These are phyloP conservation scores for Mangifera indica DNA, from an alignment of 345 rosid species.

Conservation along the genomic window DNA sequence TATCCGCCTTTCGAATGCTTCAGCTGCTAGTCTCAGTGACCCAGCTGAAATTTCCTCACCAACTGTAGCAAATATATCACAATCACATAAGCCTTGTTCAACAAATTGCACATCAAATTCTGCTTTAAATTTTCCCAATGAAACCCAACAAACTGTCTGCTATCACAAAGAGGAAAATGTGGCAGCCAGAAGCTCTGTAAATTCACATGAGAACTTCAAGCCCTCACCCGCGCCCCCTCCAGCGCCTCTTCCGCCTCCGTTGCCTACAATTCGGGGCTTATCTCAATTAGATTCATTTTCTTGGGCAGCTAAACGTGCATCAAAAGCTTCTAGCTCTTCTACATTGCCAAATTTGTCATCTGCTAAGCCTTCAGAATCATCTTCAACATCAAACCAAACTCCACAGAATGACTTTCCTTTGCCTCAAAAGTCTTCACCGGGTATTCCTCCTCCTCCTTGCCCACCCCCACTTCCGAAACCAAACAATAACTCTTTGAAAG, in stretches of 20 bases:
- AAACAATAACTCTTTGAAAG: slow-evolving; percentile 32
- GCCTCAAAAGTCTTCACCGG: slow-evolving; percentile 28
- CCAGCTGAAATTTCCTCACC: slow-evolving; percentile 33
- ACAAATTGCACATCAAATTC: slow-evolving; percentile 5
- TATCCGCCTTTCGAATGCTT: slow-evolving; percentile 61
- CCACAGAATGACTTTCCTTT: slow-evolving; percentile 18
- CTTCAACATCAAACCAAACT: slow-evolving; percentile 27
- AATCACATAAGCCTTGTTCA: slow-evolving; percentile 25
- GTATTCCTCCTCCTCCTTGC: slow-evolving; percentile 58
- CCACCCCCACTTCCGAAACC: slow-evolving; percentile 55
- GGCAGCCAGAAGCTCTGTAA: slow-evolving; percentile 13
- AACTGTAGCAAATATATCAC: slow-evolving; percentile 21
- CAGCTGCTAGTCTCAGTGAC: slow-evolving; percentile 44
- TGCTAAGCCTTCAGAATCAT: slow-evolving; percentile 27
- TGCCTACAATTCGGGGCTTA: slow-evolving; percentile 14
- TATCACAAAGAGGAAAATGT: not conserved
- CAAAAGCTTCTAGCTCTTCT: slow-evolving; percentile 32
- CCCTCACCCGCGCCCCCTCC: slow-evolving; percentile 39
- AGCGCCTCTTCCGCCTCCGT: slow-evolving; percentile 39
- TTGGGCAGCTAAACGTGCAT: slow-evolving; percentile 15
- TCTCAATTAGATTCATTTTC: slow-evolving; percentile 14
- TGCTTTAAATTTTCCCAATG: not conserved
- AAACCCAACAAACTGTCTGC: slow-evolving; percentile 11
- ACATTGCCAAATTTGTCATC: slow-evolving; percentile 29
- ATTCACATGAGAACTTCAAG: slow-evolving; percentile 16